Conservation (phyloP, 2,329 filamentous ascomycete species). For the Aspergillus piperis region DNA sequence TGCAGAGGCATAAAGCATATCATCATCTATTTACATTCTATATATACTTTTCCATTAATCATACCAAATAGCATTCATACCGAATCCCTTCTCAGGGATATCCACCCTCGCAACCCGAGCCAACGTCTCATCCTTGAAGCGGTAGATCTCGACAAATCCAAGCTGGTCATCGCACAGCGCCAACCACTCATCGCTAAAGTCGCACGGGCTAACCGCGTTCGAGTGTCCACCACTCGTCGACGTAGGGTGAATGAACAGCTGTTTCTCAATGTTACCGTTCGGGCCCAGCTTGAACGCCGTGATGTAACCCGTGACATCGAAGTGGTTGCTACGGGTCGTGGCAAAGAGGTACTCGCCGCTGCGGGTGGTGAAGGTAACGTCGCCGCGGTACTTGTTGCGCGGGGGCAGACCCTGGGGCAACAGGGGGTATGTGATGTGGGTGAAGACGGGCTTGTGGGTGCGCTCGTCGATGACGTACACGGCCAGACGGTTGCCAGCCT, state of each 20-base stretch:
- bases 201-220: constrained; percentile 81
- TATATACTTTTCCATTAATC: constrained; percentile 52
- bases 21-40: neutral
- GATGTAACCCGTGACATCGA: constrained; percentile 77
- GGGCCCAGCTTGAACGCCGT: constrained; percentile 72
- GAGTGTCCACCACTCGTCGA: constrained; percentile 85
- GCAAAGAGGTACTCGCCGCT: constrained; percentile 79
- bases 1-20: neutral
- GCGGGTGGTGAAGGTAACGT: constrained; percentile 73
- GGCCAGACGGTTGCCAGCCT: constrained; percentile 80
- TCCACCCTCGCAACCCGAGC: constrained; percentile 74
- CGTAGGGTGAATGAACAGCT: constrained; percentile 80
- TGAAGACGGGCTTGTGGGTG: constrained; percentile 76
- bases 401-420: constrained; percentile 59
- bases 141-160: constrained; percentile 83
- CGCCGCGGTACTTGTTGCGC: constrained; percentile 71
- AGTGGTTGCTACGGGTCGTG: constrained; percentile 75
- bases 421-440: constrained; percentile 72
- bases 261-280: constrained; percentile 70
- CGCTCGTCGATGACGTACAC: constrained; percentile 76
- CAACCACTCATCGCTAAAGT: constrained; percentile 86
- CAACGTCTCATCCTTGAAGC: constrained; percentile 80
- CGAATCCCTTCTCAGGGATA: constrained; percentile 84
- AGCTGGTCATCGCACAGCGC: constrained; percentile 86
- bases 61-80: constrained; percentile 97